Evolutionary conservation across 2,329 filamentous ascomycete species (phyloP).

Genomic region (Beauveria australis): DNA sequence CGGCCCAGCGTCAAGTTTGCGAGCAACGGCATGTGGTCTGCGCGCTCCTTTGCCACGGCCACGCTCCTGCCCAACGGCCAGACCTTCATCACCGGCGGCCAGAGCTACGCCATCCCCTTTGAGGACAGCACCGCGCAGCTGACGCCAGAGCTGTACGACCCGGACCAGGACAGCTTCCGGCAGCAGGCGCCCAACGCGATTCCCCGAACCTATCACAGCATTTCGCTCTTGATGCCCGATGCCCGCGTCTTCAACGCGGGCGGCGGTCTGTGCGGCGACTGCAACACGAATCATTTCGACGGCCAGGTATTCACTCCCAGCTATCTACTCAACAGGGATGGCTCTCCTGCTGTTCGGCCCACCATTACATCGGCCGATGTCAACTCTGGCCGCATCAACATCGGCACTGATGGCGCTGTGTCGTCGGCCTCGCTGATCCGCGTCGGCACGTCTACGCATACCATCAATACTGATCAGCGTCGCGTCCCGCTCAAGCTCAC

Average conservation of each 20-base stretch:
- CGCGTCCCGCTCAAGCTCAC: constrained; percentile 35
- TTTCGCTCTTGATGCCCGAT: constrained; percentile 41
- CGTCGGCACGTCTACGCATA: constrained; percentile 42
- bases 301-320: constrained; percentile 47
- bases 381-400: constrained; percentile 21
- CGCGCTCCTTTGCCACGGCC: constrained; percentile 36
- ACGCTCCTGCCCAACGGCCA: constrained; percentile 41
- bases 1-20: neutral
- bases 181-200: constrained; percentile 29
- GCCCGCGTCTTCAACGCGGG: constrained; percentile 42
- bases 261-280: constrained; percentile 42
- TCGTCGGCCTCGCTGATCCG: constrained; percentile 33
- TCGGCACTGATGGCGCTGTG: constrained; percentile 18
- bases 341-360: constrained; percentile 31
- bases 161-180: constrained; percentile 30
- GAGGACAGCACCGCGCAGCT: constrained; percentile 33
- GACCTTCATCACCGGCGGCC: constrained; percentile 40
- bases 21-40: constrained; percentile 23
- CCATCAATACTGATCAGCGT: constrained; percentile 50
- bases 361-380: constrained; percentile 28
- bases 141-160: constrained; percentile 38
- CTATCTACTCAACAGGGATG: constrained; percentile 43
- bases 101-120: constrained; percentile 33
- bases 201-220: constrained; percentile 41
- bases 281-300: constrained; percentile 42